A percentile compares a stretch with the other conserved stretches of the same genome.
phyloP scores from a whole-genome alignment of 2,329 filamentous ascomycete genomes.

The Fusarium secorum region DNA sequence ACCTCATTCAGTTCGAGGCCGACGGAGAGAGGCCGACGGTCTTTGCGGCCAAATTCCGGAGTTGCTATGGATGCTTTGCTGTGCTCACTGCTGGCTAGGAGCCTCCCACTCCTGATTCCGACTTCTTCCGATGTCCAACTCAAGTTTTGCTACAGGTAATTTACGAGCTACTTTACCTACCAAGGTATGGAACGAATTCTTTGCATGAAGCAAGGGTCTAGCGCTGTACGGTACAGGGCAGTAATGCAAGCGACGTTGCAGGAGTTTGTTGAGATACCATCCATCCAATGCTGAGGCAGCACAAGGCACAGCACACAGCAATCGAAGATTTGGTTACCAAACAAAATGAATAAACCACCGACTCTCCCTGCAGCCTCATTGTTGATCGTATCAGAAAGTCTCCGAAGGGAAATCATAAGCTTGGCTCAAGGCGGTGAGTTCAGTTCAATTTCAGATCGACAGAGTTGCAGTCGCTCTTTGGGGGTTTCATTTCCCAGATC shows the following conservation, averaged over 20 bases:
- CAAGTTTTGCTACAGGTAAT: conserved; percentile 18
- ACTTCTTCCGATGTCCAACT: conserved; percentile 30
- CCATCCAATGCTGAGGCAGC: not conserved
- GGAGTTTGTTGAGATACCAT: conserved; percentile 22
- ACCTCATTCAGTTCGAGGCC: not conserved
- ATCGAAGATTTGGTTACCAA: conserved; percentile 34
- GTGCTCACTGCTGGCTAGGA: not conserved
- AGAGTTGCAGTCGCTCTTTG: conserved; percentile 18
- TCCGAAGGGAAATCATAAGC: not conserved
- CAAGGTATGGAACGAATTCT: conserved; percentile 12
- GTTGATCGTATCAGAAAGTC: conserved; percentile 2
- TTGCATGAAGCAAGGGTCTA: conserved; percentile 33
- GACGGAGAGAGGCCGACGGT: conserved; percentile 26
- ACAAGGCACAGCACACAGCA: conserved; percentile 7
- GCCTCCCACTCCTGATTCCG: conserved; percentile 30
- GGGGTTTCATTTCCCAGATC: conserved; percentile 28
- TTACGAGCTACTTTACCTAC: conserved; percentile 20
- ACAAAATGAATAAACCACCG: conserved; percentile 36
- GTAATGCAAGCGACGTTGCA: conserved; percentile 34
- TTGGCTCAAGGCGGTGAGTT: conserved; percentile 34
- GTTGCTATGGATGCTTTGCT: conserved; percentile 2
- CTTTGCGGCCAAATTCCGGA: conserved; percentile 20
- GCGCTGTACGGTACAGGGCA: conserved; percentile 8
- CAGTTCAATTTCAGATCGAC: conserved; percentile 14
- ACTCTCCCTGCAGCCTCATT: not conserved